Evolutionary conservation across 352 stramenopile species (phyloP).

Genomic region (Phytophthora sojae): DNA sequence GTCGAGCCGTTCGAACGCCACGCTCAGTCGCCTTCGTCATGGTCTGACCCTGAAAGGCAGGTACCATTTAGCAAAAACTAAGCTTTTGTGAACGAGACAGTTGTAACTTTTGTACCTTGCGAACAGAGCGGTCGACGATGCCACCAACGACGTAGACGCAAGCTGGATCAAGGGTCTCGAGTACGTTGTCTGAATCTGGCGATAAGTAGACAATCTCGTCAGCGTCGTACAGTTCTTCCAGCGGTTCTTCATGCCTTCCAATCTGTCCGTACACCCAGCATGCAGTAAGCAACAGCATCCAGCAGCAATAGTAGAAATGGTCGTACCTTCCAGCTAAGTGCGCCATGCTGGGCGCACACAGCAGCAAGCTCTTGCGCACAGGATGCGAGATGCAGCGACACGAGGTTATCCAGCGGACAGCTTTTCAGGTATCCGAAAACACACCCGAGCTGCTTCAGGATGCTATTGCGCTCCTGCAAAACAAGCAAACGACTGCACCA

Average conservation of each 20-base stretch:
- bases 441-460: constrained; percentile 84
- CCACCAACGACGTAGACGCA: constrained; percentile 83
- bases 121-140: constrained; percentile 87
- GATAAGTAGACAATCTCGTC: constrained; percentile 82
- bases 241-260: constrained; percentile 45
- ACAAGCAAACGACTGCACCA: not conserved
- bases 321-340: constrained; percentile 68
- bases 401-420: constrained; percentile 61
- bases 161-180: constrained; percentile 55
- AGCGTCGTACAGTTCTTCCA: constrained; percentile 62
- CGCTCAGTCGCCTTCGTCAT: constrained; percentile 44
- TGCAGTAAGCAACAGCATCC: not conserved
- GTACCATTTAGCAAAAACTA: not conserved
- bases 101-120: constrained; percentile 22
- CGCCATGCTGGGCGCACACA: constrained; percentile 53
- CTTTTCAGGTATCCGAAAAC: constrained; percentile 83
- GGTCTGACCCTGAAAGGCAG: constrained; percentile 49
- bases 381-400: constrained; percentile 70
- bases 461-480: constrained; percentile 72
- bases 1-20: constrained; percentile 44
- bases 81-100: not conserved
- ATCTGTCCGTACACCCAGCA: constrained; percentile 24
- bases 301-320: not conserved
- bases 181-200: constrained; percentile 77
- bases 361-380: constrained; percentile 43